A percentile compares a stretch with the other conserved stretches of the same genome.
Evolutionary conservation across 2,329 filamentous ascomycete genomes (phyloP).

Genomic region (Curvularia lunata): DNA sequence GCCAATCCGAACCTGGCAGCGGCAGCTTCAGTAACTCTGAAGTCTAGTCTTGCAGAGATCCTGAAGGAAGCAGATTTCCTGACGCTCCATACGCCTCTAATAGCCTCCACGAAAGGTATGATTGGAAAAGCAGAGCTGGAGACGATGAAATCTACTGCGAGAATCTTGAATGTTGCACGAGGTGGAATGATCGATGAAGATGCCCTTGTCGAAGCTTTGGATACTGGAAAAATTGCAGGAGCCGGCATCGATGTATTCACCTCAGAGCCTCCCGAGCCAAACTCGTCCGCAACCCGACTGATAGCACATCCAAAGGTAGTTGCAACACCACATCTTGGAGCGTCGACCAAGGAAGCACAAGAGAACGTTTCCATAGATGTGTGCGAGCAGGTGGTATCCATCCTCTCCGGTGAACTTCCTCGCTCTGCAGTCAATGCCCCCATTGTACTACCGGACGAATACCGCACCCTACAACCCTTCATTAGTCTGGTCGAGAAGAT

Average conservation of each 20-base stretch:
- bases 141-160: constrained; percentile 74
- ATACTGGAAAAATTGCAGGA: constrained; percentile 74
- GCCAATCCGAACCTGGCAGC: constrained; percentile 74
- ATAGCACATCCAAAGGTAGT: constrained; percentile 75
- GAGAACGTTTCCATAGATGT: constrained; percentile 85
- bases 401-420: constrained; percentile 74
- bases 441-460: constrained; percentile 80
- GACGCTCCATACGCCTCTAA: constrained; percentile 80
- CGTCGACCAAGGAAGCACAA: constrained; percentile 81
- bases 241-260: constrained; percentile 84
- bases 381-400: constrained; percentile 77
- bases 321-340: constrained; percentile 79
- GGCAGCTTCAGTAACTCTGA: constrained; percentile 69
- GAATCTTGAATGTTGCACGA: constrained; percentile 79
- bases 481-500: constrained; percentile 79
- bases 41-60: constrained; percentile 64
- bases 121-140: constrained; percentile 70
- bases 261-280: constrained; percentile 69
- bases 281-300: constrained; percentile 66
- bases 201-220: constrained; percentile 72
- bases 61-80: constrained; percentile 75
- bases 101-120: constrained; percentile 77
- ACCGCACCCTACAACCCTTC: constrained; percentile 77
- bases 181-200: constrained; percentile 82
- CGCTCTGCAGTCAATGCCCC: constrained; percentile 81